Percentiles rank a stretch among this genome's conserved stretches.
These are phyloP conservation scores for Cladochytrium tenue DNA, from an alignment of 371 early-diverging fungal genomes.

Conservation along the genomic window DNA sequence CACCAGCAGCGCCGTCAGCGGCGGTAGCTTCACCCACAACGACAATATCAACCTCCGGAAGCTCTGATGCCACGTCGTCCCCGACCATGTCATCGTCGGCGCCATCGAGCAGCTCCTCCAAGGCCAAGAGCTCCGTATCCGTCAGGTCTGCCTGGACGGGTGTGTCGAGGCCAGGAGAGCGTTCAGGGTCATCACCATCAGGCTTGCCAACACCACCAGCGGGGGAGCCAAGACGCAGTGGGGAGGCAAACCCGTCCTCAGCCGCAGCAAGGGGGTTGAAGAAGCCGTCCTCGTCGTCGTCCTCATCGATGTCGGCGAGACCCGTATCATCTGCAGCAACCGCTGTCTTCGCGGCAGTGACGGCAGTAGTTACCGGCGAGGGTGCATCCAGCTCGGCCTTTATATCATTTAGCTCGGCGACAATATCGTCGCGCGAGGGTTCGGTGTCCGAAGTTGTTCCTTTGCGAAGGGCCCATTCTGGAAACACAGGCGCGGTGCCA, in stretches of 20 bases:
- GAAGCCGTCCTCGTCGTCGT: neutral
- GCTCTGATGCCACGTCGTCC: neutral
- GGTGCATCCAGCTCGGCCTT: no score
- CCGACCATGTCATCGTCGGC: no score
- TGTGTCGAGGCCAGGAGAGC: no score
- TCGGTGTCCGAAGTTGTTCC: no score
- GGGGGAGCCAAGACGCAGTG: neutral
- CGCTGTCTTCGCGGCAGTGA: neutral
- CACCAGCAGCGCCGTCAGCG: neutral
- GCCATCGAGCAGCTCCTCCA: no score
- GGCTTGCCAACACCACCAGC: neutral
- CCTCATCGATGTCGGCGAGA: neutral
- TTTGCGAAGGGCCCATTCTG: no score
- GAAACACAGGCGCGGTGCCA: no score
- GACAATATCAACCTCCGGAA: neutral
- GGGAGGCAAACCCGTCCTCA: neutral
- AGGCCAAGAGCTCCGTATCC: no score
- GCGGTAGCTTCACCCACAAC: neutral
- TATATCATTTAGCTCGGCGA: no score
- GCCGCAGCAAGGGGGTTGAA: neutral
- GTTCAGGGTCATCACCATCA: neutral
- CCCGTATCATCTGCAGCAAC: neutral
- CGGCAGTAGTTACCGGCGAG: no score
- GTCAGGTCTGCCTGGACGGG: no score
- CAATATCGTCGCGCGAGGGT: no score